These are phyloP conservation scores for Daldinia sp. DNA, from an alignment of 2,329 filamentous ascomycete species.

Conservation along the genomic window DNA sequence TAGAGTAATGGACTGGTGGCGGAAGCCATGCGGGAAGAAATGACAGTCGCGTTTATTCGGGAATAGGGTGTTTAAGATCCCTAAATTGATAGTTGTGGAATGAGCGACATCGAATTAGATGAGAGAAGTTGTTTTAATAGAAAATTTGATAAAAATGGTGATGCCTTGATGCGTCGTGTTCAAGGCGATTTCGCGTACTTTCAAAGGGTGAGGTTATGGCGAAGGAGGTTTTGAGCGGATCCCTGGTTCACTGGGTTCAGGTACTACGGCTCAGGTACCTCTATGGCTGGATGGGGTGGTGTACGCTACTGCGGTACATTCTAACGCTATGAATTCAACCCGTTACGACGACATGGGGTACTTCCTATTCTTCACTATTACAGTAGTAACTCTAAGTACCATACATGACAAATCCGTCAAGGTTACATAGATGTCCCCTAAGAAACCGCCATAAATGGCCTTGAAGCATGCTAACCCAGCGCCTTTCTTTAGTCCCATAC, in stretches of 20 bases:
- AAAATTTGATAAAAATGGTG: constrained; percentile 57
- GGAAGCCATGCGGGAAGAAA: constrained; percentile 67
- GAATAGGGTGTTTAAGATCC: constrained; percentile 58
- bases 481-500: background rate
- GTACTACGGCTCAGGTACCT: background rate
- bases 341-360: background rate
- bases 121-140: constrained; percentile 56
- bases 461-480: background rate
- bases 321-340: background rate
- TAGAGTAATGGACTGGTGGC: constrained; percentile 61
- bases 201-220: constrained; percentile 66
- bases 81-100: constrained; percentile 65
- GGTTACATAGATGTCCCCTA: background rate
- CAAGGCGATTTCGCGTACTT: constrained; percentile 63
- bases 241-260: constrained; percentile 7
- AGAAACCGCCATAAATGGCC: background rate
- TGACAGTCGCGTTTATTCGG: constrained; percentile 65
- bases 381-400: background rate
- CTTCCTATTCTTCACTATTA: background rate
- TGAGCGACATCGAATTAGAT: constrained; percentile 67
- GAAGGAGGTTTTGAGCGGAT: constrained; percentile 49
- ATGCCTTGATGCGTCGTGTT: constrained; percentile 65
- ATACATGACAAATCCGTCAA: background rate
- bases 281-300: background rate
- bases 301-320: constrained; percentile 12